A percentile compares a stretch with the other conserved stretches of the same genome.
Conservation (phyloP, 148 eudicot genomes). For the Rhododendron ferrugineum region DNA sequence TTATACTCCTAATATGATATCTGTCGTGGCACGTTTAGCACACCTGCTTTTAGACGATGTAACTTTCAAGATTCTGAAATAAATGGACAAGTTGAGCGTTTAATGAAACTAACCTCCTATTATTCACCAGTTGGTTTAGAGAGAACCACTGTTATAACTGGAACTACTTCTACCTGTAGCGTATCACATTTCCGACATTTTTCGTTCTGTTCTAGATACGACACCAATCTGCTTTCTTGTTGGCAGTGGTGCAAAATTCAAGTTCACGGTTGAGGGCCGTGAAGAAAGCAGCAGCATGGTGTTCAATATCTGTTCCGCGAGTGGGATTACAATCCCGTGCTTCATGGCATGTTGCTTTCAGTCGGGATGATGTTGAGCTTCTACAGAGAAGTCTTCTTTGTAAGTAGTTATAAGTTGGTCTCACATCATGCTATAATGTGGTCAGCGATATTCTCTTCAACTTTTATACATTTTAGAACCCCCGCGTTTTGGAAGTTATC, state of each 20-base stretch:
- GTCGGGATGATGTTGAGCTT: not conserved
- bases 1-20: no score
- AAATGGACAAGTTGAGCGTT: no score
- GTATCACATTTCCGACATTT: not conserved
- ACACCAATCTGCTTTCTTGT: not conserved
- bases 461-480: not conserved
- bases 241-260: not conserved
- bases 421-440: not conserved
- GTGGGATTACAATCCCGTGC: not conserved
- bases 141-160: not conserved
- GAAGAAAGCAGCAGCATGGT: not conserved
- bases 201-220: not conserved
- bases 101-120: no score
- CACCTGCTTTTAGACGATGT: no score
- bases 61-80: no score
- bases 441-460: not conserved
- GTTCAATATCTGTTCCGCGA: not conserved
- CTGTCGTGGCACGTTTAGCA: no score
- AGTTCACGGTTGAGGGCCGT: not conserved
- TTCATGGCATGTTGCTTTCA: not conserved
- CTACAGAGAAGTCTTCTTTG: not conserved
- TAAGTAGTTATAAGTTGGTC: not conserved
- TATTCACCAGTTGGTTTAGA: no score
- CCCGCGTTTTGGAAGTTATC: not conserved
- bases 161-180: not conserved